These are phyloP conservation scores for Aeschynomene evenia DNA, from an alignment of 306 rosid species.

Conservation along the genomic window DNA sequence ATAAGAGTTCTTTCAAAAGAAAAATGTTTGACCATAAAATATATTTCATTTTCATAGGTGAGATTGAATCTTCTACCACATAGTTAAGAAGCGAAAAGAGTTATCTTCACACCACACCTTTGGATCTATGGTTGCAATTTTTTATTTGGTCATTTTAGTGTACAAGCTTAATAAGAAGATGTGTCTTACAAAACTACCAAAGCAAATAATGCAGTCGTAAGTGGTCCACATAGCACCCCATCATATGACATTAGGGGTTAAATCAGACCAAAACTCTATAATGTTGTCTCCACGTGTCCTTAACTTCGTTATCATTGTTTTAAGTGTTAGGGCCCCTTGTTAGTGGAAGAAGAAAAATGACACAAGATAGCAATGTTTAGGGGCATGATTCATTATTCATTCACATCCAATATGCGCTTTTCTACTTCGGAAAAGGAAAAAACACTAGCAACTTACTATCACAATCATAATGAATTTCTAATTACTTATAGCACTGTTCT, in stretches of 20 bases:
- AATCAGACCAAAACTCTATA: conserved; percentile 15
- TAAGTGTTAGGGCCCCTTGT: background rate
- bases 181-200: background rate
- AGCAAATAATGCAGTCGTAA: background rate
- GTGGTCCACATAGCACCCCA: conserved; percentile 1
- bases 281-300: conserved; percentile 21
- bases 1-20: too few relatives aligned
- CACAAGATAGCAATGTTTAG: background rate
- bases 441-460: background rate
- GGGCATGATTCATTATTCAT: too few relatives aligned
- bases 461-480: background rate
- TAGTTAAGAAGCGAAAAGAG: too few relatives aligned
- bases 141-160: background rate
- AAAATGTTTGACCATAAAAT: too few relatives aligned
- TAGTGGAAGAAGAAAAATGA: background rate
- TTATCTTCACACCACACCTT: too few relatives aligned
- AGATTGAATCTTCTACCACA: too few relatives aligned
- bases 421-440: background rate
- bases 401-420: background rate
- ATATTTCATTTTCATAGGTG: too few relatives aligned
- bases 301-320: conserved; percentile 9
- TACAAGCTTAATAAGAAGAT: too few relatives aligned
- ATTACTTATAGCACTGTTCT: too few relatives aligned
- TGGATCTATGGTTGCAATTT: too few relatives aligned
- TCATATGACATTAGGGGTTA: background rate